These are phyloP conservation scores for Talaromyces sp. DNA, from an alignment of 2,329 filamentous ascomycete species.

Conservation along the genomic window DNA sequence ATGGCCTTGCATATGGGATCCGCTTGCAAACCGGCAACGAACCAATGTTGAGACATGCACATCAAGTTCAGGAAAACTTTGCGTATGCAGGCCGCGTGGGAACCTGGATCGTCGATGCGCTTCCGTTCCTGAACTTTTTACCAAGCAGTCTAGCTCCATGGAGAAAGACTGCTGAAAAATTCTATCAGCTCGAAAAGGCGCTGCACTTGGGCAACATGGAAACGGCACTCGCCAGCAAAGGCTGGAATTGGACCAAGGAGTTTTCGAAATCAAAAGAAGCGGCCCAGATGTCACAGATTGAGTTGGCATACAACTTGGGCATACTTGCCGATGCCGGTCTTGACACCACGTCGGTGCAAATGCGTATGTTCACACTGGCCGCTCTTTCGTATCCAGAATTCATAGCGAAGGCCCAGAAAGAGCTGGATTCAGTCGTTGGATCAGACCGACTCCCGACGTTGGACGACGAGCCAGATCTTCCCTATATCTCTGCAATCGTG, in stretches of 20 bases:
- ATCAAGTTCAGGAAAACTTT: conserved; percentile 39
- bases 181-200: conserved; percentile 22
- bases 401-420: conserved; percentile 37
- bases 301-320: conserved; percentile 46
- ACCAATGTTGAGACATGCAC: conserved; percentile 44
- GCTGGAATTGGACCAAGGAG: conserved; percentile 31
- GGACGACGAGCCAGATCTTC: conserved; percentile 26
- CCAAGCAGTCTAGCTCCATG: conserved; percentile 15
- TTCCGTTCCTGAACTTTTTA: conserved; percentile 8
- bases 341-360: conserved; percentile 46
- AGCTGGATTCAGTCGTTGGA: conserved; percentile 36
- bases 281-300: conserved; percentile 38
- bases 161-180: conserved; percentile 16
- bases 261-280: conserved; percentile 33
- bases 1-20: conserved; percentile 50
- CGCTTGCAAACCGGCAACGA: conserved; percentile 43
- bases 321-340: conserved; percentile 48
- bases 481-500: conserved; percentile 28
- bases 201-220: conserved; percentile 24
- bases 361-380: conserved; percentile 48
- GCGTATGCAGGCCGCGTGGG: not conserved
- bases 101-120: conserved; percentile 3
- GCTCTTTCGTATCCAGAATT: conserved; percentile 41
- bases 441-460: conserved; percentile 29
- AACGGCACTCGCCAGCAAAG: conserved; percentile 11